Conservation (phyloP, 2,329 filamentous ascomycete genomes). For the Sclerotinia nivalis region DNA sequence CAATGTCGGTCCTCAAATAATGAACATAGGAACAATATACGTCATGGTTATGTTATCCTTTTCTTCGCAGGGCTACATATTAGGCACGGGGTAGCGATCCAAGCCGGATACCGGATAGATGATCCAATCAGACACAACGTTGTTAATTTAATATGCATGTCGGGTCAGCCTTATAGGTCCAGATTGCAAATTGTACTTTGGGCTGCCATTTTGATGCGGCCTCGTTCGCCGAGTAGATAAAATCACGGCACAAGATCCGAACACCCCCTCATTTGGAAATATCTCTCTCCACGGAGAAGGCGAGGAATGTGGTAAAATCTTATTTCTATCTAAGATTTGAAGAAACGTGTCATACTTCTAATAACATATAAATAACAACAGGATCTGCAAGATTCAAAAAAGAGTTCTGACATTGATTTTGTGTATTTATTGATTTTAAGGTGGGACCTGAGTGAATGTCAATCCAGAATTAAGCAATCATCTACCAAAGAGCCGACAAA, state of each 20-base stretch:
- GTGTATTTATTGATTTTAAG: not conserved
- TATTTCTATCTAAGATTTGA: not conserved
- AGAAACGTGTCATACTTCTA: not conserved
- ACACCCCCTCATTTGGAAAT: constrained; percentile 5
- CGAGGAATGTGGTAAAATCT: constrained; percentile 3
- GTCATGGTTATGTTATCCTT: not conserved
- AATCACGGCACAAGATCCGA: constrained; percentile 15
- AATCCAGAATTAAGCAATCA: not conserved
- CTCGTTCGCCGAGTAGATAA: constrained; percentile 20
- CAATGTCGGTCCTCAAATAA: not conserved
- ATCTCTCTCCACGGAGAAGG: not conserved
- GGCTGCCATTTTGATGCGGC: constrained; percentile 8
- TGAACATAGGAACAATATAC: not conserved
- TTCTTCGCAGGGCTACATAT: not conserved
- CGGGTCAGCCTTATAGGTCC: constrained; percentile 21
- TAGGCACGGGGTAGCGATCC: not conserved
- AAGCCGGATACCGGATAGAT: constrained; percentile 14
- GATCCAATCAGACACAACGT: not conserved
- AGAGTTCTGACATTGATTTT: constrained; percentile 1
- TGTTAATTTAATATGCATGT: not conserved
- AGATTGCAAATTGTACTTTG: not conserved
- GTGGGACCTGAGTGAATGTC: not conserved
- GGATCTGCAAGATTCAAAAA: not conserved
- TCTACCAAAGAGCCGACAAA: not conserved
- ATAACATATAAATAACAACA: not conserved